Evolutionary conservation across 495 filamentous ascomycete species (phyloP).

Genomic region (Hypomontagnella monticulosa): DNA sequence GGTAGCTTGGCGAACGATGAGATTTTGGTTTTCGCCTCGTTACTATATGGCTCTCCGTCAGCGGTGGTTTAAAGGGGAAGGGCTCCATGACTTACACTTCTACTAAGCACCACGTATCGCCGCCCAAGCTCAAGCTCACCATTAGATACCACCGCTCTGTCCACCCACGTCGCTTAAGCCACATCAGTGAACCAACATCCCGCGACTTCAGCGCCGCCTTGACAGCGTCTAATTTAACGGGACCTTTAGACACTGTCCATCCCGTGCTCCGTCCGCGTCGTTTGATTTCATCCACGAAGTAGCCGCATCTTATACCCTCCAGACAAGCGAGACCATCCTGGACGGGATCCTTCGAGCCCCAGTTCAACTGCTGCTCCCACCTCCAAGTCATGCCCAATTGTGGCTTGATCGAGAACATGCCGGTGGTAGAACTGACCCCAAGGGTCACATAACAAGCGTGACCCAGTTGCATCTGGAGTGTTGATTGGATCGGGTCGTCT

Average conservation of each 20-base stretch:
- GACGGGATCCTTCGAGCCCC: slow-evolving; percentile 57
- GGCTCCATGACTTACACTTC: slow-evolving; percentile 60
- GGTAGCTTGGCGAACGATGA: slow-evolving; percentile 49
- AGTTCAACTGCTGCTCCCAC: slow-evolving; percentile 64
- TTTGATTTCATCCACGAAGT: slow-evolving; percentile 70
- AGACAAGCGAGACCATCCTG: slow-evolving; percentile 64
- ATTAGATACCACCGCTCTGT: slow-evolving; percentile 72
- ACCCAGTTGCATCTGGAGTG: slow-evolving; percentile 73
- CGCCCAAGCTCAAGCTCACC: slow-evolving; percentile 73
- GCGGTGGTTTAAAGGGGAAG: slow-evolving; percentile 5
- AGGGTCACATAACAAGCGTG: slow-evolving; percentile 65
- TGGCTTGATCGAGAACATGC: slow-evolving; percentile 63
- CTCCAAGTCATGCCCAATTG: slow-evolving; percentile 50
- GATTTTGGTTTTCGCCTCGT: slow-evolving; percentile 42
- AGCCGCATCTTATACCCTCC: slow-evolving; percentile 64
- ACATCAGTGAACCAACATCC: slow-evolving; percentile 67
- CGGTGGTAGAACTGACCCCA: slow-evolving; percentile 73
- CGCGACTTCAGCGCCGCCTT: slow-evolving; percentile 67
- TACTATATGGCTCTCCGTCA: slow-evolving; percentile 21
- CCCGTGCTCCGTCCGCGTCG: slow-evolving; percentile 67
- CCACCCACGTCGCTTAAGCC: slow-evolving; percentile 72
- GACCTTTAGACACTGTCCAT: slow-evolving; percentile 65
- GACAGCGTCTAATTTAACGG: slow-evolving; percentile 66
- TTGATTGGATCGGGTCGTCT: slow-evolving; percentile 70
- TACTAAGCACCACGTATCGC: slow-evolving; percentile 80